phyloP scores from a whole-genome alignment of 805 yeast species.

The Schizosaccharomyces pombe region ASM294v3 CU329670.1:5350501-5351000 shows the following conservation, averaged over 20 bases:
- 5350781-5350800: no score
- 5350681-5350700: conserved; percentile 6
- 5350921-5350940: conserved; percentile 75
- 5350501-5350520: conserved; percentile 67
- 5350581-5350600: conserved; percentile 37
- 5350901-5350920: conserved; percentile 63
- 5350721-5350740: conserved; percentile 11
- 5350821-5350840: no score
- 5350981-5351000: conserved; percentile 83
- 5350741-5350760: conserved; percentile 6
- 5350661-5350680: conserved; percentile 16
- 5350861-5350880: not conserved
- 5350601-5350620: conserved; percentile 82
- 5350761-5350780: no score
- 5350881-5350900: conserved; percentile 8
- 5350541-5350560: conserved; percentile 80
- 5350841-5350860: no score
- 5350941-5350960: conserved; percentile 89
- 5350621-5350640: conserved; percentile 85
- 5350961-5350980: conserved; percentile 57
- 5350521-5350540: conserved; percentile 65
- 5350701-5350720: conserved; percentile 14
- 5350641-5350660: conserved; percentile 34
- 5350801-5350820: no score
- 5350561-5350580: conserved; percentile 35